Conservation (phyloP, 768 basidiomycete genomes). For the Kwoniella pini region DNA sequence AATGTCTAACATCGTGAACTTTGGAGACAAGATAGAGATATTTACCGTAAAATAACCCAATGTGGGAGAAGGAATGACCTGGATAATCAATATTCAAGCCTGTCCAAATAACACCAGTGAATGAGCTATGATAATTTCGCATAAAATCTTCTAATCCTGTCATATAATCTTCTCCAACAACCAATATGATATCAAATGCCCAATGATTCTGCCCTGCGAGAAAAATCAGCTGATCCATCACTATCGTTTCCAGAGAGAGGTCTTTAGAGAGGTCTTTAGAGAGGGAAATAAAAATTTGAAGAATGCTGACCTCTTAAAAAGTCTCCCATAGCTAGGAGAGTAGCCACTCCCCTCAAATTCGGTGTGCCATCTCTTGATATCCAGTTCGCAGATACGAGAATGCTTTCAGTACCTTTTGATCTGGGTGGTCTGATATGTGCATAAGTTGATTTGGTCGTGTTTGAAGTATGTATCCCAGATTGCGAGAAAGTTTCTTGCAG, state of each 20-base stretch:
- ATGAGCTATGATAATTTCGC: slow-evolving; percentile 74
- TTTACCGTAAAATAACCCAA: slow-evolving; percentile 89
- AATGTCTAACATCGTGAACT: neutral
- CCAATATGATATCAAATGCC: slow-evolving; percentile 90
- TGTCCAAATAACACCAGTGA: slow-evolving; percentile 87
- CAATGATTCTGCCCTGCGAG: slow-evolving; percentile 66
- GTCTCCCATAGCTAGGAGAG: slow-evolving; percentile 76
- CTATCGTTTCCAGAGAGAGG: too few relatives aligned
- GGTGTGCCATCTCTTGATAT: slow-evolving; percentile 60
- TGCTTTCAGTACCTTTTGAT: slow-evolving; percentile 88
- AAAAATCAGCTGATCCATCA: too few relatives aligned
- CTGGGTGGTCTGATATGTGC: slow-evolving; percentile 79
- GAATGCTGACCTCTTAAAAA: slow-evolving; percentile 72
- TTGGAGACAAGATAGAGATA: neutral
- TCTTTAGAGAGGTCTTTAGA: too few relatives aligned
- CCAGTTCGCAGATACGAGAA: slow-evolving; percentile 91
- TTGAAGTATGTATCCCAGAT: slow-evolving; percentile 68
- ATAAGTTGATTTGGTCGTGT: slow-evolving; percentile 73
- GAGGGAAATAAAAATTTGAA: neutral
- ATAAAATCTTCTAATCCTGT: slow-evolving; percentile 95
- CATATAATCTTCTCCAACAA: slow-evolving; percentile 82
- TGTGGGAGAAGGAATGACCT: slow-evolving; percentile 91
- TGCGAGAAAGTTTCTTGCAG: slow-evolving; percentile 68
- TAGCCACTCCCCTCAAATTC: slow-evolving; percentile 84
- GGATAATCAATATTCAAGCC: slow-evolving; percentile 93